Conservation (phyloP, 2,329 filamentous ascomycete species). For the Cytospora mali region DNA sequence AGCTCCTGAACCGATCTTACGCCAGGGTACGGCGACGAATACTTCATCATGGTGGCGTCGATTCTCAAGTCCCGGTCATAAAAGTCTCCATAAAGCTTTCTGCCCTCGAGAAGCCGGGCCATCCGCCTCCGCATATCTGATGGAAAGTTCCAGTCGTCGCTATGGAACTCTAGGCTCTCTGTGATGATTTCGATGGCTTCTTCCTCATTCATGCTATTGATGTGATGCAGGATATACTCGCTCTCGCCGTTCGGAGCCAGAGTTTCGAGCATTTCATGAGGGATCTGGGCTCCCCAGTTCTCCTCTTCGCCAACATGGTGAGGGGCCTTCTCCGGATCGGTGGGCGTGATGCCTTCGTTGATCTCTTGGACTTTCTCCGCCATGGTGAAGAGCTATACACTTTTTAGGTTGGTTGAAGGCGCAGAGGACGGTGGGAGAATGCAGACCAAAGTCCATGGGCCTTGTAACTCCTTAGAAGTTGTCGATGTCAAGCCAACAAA, state of each 20-base stretch:
- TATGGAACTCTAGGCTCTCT: conserved; percentile 43
- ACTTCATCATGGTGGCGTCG: conserved; percentile 44
- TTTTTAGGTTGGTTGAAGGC: no score
- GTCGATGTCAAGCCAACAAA: not conserved
- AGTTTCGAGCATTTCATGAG: conserved; percentile 43
- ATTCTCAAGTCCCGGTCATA: conserved; percentile 46
- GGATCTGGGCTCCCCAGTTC: conserved; percentile 41
- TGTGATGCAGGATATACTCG: conserved; percentile 46
- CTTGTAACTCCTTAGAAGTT: not conserved
- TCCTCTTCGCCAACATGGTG: conserved; percentile 22
- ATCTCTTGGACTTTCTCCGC: conserved; percentile 14
- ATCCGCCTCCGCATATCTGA: conserved; percentile 47
- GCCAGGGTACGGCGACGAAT: conserved; percentile 47
- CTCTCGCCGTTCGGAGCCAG: conserved; percentile 47
- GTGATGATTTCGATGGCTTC: conserved; percentile 44
- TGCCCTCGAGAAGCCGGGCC: conserved; percentile 41
- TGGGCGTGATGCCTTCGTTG: conserved; percentile 17
- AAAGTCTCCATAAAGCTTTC: conserved; percentile 44
- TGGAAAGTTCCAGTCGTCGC: conserved; percentile 50
- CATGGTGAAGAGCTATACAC: not conserved
- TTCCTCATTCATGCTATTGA: conserved; percentile 47
- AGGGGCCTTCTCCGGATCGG: conserved; percentile 37
- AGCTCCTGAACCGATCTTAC: conserved; percentile 45
- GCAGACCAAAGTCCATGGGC: no score
- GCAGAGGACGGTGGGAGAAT: not conserved